A percentile compares a stretch with the other conserved stretches of the same genome.
phyloP scores from a whole-genome alignment of 1,139 yeast genomes.

The Diutina sp. region DNA sequence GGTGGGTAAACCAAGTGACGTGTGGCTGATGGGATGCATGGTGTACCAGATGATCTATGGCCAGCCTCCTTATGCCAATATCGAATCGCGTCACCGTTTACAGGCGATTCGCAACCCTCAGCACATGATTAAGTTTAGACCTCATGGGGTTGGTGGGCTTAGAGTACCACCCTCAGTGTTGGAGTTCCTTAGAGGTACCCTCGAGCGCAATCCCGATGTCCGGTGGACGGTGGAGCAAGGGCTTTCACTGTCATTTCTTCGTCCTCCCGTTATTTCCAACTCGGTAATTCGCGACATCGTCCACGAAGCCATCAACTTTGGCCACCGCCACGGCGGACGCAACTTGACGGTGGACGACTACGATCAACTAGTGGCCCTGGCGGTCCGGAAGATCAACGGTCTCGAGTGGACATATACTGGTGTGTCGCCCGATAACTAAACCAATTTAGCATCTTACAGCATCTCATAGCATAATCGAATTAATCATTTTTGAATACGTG shows the following conservation, averaged over 20 bases:
- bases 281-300: conserved; percentile 59
- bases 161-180: conserved; percentile 58
- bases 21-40: conserved; percentile 98
- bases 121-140: conserved; percentile 61
- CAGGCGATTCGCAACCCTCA: conserved; percentile 83
- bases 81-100: conserved; percentile 66
- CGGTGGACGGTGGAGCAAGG: conserved; percentile 59
- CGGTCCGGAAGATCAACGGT: conserved; percentile 26
- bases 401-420: conserved; percentile 10
- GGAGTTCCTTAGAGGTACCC: conserved; percentile 61
- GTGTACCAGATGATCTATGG: conserved; percentile 94
- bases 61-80: conserved; percentile 77
- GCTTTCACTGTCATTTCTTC: conserved; percentile 44
- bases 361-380: conserved; percentile 28
- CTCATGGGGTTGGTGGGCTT: conserved; percentile 47
- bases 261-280: conserved; percentile 63
- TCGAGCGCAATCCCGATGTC: conserved; percentile 56
- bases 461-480: not conserved
- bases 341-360: conserved; percentile 25
- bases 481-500: too few species aligned
- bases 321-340: conserved; percentile 28
- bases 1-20: conserved; percentile 91
- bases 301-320: conserved; percentile 64
- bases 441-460: not conserved
- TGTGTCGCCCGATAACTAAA: not conserved